Base-by-base conservation (phyloP, 2,329 filamentous ascomycete genomes). In the Fusarium anthophilum region DNA sequence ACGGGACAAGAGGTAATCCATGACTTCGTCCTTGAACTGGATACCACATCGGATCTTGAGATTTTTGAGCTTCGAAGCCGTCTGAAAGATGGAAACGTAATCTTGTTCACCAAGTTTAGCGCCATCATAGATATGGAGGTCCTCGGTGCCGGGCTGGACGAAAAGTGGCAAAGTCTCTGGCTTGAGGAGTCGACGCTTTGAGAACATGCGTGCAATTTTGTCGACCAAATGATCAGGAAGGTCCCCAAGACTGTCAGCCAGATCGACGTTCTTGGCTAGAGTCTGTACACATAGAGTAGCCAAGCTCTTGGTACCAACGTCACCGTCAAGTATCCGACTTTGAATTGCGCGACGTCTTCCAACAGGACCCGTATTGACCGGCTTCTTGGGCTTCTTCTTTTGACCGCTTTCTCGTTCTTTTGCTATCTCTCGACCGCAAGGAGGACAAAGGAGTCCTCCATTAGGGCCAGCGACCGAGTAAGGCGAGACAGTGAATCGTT, bases 401-500 rank as follows among this genome's bases (percentile, higher is more conserved):
- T 78, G 78, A 15, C 79, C 79, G 3, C 77, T 63, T n/a, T 80
- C 84, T 26, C 86, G 84, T 69, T 92, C 92, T 64, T 93, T 92
- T 45, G 89, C 89, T 57, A 93, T 82, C 70, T 94, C 90, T 77
- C 93, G 95, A 28, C 94, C 93, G 79, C 96, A 98, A 28, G 93
- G 91, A 8, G 88, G 87, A 80, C 96, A 98, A 4, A 98, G 86
- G n/a, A 98, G 86, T 22, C 94, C 94, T 8, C 95, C 95, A n/a
- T 92, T 87, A 2, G 94, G 93, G 1, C 93, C 94, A 35, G 91
- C 89, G 74, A 94, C 92, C 71, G 93, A 95, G 83, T 98, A 98
- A 2, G 94, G 89, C 0, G 96, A 98, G 50, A 98, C 95, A 0
- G 94, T 98, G 79, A 98, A 98, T 43, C 95, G 91, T 81, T 96